phyloP scores from a whole-genome alignment of 2,329 filamentous ascomycete species.

The Trematosphaeria pertusa region DNA sequence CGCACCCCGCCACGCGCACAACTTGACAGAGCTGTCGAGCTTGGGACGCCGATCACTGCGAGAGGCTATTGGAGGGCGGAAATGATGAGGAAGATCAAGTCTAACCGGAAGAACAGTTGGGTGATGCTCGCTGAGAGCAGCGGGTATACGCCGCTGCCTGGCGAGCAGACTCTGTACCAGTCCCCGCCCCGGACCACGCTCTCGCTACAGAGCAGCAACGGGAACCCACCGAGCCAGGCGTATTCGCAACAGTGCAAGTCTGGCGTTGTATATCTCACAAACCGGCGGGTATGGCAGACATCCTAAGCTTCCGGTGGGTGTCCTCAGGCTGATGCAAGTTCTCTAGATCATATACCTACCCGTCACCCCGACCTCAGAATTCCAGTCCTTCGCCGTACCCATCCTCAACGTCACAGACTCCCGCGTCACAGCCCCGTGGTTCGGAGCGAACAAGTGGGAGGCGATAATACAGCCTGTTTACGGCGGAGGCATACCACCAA shows the following conservation, averaged over 20 bases:
- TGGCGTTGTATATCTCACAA: constrained; percentile 82
- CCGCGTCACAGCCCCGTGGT: constrained; percentile 86
- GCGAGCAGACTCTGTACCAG: constrained; percentile 81
- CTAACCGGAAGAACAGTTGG: constrained; percentile 67
- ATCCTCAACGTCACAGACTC: constrained; percentile 88
- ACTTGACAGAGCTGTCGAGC: neutral
- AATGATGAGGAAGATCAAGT: constrained; percentile 33
- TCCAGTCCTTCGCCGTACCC: constrained; percentile 89
- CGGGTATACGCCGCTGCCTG: constrained; percentile 82
- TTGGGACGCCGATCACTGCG: constrained; percentile 6
- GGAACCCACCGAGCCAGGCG: constrained; percentile 67
- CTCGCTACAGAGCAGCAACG: constrained; percentile 73
- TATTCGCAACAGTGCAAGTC: constrained; percentile 76
- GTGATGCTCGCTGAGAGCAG: constrained; percentile 82
- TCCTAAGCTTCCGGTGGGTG: no score
- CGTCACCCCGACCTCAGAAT: constrained; percentile 66
- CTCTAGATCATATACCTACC: constrained; percentile 88
- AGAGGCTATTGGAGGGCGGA: constrained; percentile 4
- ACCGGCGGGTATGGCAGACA: constrained; percentile 86
- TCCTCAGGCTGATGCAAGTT: constrained; percentile 7
- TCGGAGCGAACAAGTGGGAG: constrained; percentile 90
- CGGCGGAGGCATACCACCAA: constrained; percentile 80
- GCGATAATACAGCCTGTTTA: constrained; percentile 80
- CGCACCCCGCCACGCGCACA: constrained; percentile 19
- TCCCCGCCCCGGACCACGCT: constrained; percentile 81